phyloP scores from a whole-genome alignment of 306 rosid genomes.

The Elaeagnus macrophylla region DNA sequence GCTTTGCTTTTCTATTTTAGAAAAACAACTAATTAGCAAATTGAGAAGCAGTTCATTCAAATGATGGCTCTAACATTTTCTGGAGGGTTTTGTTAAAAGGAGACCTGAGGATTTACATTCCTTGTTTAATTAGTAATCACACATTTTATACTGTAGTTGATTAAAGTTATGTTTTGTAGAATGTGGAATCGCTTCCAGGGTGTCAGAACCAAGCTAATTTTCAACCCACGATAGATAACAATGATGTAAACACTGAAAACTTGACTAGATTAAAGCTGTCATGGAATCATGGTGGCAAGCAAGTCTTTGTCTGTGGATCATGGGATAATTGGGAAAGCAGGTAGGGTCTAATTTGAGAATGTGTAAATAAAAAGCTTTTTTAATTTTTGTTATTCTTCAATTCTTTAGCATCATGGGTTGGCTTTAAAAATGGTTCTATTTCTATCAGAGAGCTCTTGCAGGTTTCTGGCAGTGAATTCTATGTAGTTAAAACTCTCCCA shows the following conservation, averaged over 20 bases:
- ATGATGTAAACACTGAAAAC: slow-evolving; percentile 26
- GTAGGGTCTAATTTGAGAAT: slow-evolving; percentile 24
- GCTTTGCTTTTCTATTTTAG: too few species aligned
- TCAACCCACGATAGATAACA: slow-evolving; percentile 25
- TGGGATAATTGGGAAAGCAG: slow-evolving; percentile 82
- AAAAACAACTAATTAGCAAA: too few species aligned
- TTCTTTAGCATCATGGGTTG: background rate
- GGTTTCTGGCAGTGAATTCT: slow-evolving; percentile 28
- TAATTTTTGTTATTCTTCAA: slow-evolving; percentile 2
- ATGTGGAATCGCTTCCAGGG: slow-evolving; percentile 22
- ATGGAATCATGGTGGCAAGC: slow-evolving; percentile 61
- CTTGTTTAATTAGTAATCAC: too few species aligned
- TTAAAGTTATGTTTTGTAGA: slow-evolving; percentile 27
- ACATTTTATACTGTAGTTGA: too few species aligned
- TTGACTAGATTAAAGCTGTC: slow-evolving; percentile 40
- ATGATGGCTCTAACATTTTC: too few species aligned
- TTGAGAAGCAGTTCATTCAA: too few species aligned
- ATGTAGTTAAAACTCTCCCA: slow-evolving; percentile 48
- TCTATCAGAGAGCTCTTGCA: slow-evolving; percentile 58
- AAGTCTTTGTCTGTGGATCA: slow-evolving; percentile 63
- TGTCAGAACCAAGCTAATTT: slow-evolving; percentile 20
- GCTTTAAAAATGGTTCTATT: slow-evolving; percentile 10
- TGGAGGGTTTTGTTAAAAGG: too few species aligned
- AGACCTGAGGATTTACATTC: too few species aligned
- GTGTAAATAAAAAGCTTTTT: background rate